phyloP scores from a whole-genome alignment of 495 filamentous ascomycete species.

The Trichoderma virens region DNA sequence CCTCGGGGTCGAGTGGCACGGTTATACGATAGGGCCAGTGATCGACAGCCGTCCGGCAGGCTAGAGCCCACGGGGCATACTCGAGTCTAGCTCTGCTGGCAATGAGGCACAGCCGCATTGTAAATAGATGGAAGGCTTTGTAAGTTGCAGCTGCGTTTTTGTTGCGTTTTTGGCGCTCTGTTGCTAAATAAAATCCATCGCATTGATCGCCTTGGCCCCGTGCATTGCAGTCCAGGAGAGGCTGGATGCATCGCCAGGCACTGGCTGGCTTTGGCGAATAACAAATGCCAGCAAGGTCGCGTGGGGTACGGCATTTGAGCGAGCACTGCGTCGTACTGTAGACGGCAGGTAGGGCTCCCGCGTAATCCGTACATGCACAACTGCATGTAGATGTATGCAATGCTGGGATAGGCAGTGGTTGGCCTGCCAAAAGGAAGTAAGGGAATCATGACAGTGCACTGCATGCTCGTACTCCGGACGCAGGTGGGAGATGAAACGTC shows the following conservation, averaged over 20 bases:
- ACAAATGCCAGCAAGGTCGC: background rate
- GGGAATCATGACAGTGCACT: background rate
- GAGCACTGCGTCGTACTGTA: background rate
- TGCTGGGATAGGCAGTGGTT: too few species aligned
- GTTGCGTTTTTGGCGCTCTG: background rate
- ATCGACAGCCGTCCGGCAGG: conserved; percentile 2
- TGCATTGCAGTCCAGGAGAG: too few species aligned
- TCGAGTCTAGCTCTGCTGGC: background rate
- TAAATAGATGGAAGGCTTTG: background rate
- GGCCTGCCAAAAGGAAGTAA: background rate
- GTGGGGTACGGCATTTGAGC: background rate
- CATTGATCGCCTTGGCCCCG: too few species aligned
- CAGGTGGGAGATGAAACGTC: background rate
- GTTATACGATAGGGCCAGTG: conserved; percentile 9
- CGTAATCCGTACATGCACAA: too few species aligned
- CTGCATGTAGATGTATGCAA: too few species aligned
- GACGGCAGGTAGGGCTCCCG: too few species aligned
- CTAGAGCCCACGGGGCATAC: conserved; percentile 5
- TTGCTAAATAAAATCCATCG: background rate
- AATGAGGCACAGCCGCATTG: background rate
- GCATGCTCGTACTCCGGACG: background rate
- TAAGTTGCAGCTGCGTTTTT: background rate
- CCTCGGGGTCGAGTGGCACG: background rate
- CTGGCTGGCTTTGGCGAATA: background rate
- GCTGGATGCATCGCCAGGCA: too few species aligned